Base-by-base conservation (phyloP, 176 grass and related monocot genomes). In the Stipa capillata region DNA sequence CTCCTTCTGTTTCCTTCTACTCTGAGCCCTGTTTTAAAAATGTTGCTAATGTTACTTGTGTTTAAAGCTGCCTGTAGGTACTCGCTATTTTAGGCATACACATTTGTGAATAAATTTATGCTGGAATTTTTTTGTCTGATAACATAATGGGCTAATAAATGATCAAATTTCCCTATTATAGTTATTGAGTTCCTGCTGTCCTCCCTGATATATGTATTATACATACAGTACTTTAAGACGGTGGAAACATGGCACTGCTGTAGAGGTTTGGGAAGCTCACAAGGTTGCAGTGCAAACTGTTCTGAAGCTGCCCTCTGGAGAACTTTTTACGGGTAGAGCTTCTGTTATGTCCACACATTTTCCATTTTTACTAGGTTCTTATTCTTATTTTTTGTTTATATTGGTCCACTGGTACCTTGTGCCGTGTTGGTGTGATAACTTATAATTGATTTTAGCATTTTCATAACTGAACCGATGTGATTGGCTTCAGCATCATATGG, bases 221-320 rank as follows among this genome's bases (percentile, higher is more conserved):
- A 29, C 41, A 74, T 90, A 43, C 76, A 99, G 96, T 87, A 94
- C 90, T 69, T 76, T 99, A 73, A 90, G 90, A 71, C 78, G 90
- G 45, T 99, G 96, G 96, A 91, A 92, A 65, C 87, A 94, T 68
- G 86, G 90, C 42, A 91, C 84, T 24, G 85, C 83, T 33, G 41
- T 98, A 76, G 96, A 98, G 83, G 85, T 90, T 64, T 98, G 92
- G 96, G 92, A 98, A 85, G 96, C 96, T 24, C 96, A 98, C 61
- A 95, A 95, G 50, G 88, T 95, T 51, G 90, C 92, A 29, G 85
- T 98, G 77, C 96, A 98, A 83, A 83, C 96, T 78, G 81, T 98
- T 84, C 17, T 93, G 57, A 95, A 95, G 77, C 77, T 98, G 7
- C 80, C 90, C 1, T 80, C 90, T 36, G 96, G 92, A 79, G 92